Percentiles rank a stretch among this genome's conserved stretches.
phyloP scores from a whole-genome alignment of 139 green algal genomes.

The Closterium sp. region DNA sequence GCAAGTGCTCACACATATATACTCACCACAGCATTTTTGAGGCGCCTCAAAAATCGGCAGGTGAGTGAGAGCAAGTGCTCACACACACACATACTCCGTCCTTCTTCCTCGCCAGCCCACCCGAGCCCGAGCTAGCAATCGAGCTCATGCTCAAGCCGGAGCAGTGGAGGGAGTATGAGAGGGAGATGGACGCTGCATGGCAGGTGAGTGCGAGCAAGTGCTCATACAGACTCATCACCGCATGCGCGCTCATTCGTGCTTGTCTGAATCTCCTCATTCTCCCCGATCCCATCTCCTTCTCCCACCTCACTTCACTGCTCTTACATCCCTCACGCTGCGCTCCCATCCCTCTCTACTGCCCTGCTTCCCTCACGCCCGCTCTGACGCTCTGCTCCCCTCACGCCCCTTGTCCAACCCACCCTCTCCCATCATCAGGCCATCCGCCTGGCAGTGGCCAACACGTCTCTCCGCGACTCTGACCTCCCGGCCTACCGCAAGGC shows the following conservation, averaged over 20 bases:
- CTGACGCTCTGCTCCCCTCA: neutral
- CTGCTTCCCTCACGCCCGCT: too few relatives aligned
- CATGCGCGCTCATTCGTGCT: too few relatives aligned
- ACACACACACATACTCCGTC: too few relatives aligned
- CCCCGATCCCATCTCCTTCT: too few relatives aligned
- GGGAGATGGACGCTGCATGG: neutral
- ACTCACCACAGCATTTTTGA: too few relatives aligned
- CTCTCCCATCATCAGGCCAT: neutral
- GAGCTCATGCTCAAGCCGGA: neutral
- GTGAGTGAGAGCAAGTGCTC: too few relatives aligned
- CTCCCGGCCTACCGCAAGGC: neutral
- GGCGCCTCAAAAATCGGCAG: too few relatives aligned
- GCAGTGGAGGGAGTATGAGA: neutral
- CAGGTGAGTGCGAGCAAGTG: neutral
- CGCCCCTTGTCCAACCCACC: neutral
- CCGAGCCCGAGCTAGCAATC: neutral
- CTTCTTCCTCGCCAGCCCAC: neutral
- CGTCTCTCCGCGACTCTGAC: neutral
- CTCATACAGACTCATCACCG: neutral
- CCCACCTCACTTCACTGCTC: too few relatives aligned
- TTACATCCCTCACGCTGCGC: too few relatives aligned
- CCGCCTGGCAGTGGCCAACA: neutral
- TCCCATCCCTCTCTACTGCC: too few relatives aligned
- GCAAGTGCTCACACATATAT: too few relatives aligned
- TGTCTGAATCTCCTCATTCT: too few relatives aligned